Conservation (phyloP, 148 eudicot genomes). For the Vaccinium macrocarpon region DNA sequence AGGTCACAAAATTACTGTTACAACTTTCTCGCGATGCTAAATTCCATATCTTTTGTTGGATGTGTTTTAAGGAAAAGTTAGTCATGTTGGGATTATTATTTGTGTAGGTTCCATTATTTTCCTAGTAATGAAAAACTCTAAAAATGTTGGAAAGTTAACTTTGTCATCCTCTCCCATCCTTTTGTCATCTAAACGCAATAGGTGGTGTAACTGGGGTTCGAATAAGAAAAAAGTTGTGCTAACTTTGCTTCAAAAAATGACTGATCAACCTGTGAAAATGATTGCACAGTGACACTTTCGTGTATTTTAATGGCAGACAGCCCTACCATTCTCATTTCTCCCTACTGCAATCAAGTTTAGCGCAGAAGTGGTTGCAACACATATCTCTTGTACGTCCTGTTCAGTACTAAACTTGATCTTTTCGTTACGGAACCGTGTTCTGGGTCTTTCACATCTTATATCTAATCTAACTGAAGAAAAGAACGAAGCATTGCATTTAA, state of each 20-base stretch:
- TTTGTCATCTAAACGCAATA: too few relatives aligned
- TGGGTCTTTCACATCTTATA: not conserved
- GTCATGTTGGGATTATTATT: too few relatives aligned
- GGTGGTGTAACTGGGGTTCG: too few relatives aligned
- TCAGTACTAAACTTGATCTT: not conserved
- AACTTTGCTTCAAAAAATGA: not conserved
- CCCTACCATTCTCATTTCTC: not conserved
- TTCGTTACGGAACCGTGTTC: not conserved
- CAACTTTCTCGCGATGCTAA: too few relatives aligned
- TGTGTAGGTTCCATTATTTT: too few relatives aligned
- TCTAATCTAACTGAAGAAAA: not conserved
- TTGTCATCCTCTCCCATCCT: too few relatives aligned
- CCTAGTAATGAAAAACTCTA: too few relatives aligned
- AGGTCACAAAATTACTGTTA: too few relatives aligned
- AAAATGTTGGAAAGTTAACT: too few relatives aligned
- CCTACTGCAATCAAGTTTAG: not conserved
- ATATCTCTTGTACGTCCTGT: not conserved
- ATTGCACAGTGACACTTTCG: not conserved
- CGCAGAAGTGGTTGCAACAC: not conserved
- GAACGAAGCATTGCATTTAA: not conserved
- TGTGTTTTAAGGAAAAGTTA: too few relatives aligned
- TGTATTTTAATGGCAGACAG: not conserved
- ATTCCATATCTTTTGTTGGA: too few relatives aligned
- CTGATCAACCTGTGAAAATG: not conserved
- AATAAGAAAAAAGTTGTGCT: too few relatives aligned